phyloP scores from a whole-genome alignment of 257 asterid species.

The Scutellaria baicalensis region DNA sequence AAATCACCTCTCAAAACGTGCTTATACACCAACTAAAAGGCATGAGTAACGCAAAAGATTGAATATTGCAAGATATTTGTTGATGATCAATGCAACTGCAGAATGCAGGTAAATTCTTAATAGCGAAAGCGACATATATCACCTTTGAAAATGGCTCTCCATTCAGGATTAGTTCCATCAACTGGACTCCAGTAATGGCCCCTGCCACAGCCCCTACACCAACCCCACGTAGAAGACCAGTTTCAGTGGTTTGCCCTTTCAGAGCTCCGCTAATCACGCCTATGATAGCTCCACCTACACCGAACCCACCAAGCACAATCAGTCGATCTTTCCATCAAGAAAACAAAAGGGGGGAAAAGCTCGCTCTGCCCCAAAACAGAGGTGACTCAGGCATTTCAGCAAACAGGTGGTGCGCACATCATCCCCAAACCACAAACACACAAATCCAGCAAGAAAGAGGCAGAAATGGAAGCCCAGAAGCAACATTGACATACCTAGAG shows the following conservation, averaged over 20 bases:
- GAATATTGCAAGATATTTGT: slow-evolving; percentile 1
- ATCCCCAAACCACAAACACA: not conserved
- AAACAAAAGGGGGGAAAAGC: not conserved
- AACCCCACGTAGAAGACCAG: slow-evolving; percentile 75
- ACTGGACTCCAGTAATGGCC: slow-evolving; percentile 78
- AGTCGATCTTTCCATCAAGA: not conserved
- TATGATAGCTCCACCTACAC: slow-evolving; percentile 68
- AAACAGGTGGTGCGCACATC: slow-evolving; percentile 10
- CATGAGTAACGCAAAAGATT: not conserved
- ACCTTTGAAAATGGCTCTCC: slow-evolving; percentile 96
- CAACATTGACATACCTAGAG: slow-evolving; percentile 41
- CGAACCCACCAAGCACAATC: not conserved
- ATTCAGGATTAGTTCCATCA: slow-evolving; percentile 60
- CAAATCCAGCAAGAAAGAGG: not conserved
- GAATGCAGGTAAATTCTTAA: slow-evolving; percentile 15
- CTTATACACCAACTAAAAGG: not conserved
- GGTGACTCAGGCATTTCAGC: slow-evolving; percentile 8
- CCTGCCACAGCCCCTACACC: slow-evolving; percentile 89
- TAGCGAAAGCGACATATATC: slow-evolving; percentile 12
- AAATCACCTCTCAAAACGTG: not conserved
- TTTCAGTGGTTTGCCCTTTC: slow-evolving; percentile 93
- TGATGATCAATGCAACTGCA: slow-evolving; percentile 9
- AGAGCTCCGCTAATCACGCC: slow-evolving; percentile 79
- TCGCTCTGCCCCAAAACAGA: not conserved
- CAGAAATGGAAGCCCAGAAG: not conserved